Percentiles rank a stretch among this genome's conserved stretches.
Conservation (phyloP, 2,329 filamentous ascomycete species). For the Scedosporium boydii region DNA sequence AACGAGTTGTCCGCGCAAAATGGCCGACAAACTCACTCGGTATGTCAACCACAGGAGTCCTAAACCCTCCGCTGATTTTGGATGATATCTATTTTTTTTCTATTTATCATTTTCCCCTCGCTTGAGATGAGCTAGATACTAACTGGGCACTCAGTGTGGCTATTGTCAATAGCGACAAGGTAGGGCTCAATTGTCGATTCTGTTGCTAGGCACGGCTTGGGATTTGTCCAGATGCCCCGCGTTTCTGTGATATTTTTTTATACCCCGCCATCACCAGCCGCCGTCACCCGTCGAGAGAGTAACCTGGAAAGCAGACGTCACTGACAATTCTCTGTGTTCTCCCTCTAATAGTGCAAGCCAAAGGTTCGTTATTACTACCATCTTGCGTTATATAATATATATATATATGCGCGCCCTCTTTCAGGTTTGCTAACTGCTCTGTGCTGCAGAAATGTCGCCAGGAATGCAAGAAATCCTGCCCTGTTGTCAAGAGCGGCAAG, state of each 20-base stretch:
- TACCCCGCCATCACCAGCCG: conserved; percentile 5
- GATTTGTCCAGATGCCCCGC: background rate
- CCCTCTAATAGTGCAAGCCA: conserved; percentile 62
- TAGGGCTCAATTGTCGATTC: conserved; percentile 28
- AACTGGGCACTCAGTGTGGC: conserved; percentile 60
- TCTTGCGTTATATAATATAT: background rate
- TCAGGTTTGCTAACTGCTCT: conserved; percentile 19
- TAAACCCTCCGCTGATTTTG: too few relatives aligned
- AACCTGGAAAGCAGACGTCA: background rate
- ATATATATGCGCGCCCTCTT: conserved; percentile 11
- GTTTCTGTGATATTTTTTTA: conserved; percentile 4
- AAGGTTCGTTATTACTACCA: conserved; percentile 45
- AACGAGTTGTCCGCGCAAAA: conserved; percentile 28
- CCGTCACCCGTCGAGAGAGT: too few relatives aligned
- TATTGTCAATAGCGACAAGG: conserved; percentile 98
- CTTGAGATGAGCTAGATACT: background rate
- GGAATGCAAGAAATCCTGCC: conserved; percentile 98
- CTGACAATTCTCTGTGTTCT: conserved; percentile 21
- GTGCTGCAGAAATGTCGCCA: conserved; percentile 79
- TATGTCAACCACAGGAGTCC: conserved; percentile 33
- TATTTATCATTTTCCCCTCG: too few relatives aligned
- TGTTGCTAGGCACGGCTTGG: background rate
- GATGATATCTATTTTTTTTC: too few relatives aligned
- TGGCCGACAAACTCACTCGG: conserved; percentile 94
- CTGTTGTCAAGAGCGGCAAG: conserved; percentile 94